These are phyloP conservation scores for Fraxinus angustifolia DNA, from an alignment of 305 asterid genomes.

Conservation along the genomic window DNA sequence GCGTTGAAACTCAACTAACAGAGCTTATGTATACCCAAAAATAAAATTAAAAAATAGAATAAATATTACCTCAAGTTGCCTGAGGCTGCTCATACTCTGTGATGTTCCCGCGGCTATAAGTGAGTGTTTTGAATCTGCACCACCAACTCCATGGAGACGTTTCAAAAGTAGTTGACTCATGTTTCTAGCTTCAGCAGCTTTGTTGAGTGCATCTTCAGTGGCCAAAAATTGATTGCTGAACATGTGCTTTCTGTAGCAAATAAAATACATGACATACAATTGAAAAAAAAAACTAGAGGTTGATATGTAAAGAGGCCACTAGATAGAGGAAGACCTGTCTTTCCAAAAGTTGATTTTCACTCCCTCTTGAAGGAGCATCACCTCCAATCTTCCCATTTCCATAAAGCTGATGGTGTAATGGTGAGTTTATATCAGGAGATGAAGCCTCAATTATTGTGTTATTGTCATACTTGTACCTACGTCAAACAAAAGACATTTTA, in stretches of 20 bases:
- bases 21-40: not conserved
- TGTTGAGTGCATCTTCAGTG: constrained; percentile 88
- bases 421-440: constrained; percentile 74
- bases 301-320: not conserved
- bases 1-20: not conserved
- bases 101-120: constrained; percentile 59
- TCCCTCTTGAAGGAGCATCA: constrained; percentile 69
- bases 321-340: constrained; percentile 60
- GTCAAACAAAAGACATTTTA: not conserved
- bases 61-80: constrained; percentile 86
- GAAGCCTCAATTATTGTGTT: constrained; percentile 74
- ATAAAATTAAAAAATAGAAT: not conserved
- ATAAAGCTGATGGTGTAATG: constrained; percentile 76
- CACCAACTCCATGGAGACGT: constrained; percentile 77
- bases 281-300: not conserved
- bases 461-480: constrained; percentile 90
- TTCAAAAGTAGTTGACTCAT: constrained; percentile 58
- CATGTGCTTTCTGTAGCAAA: constrained; percentile 54
- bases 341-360: constrained; percentile 84
- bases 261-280: not conserved
- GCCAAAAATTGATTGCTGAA: constrained; percentile 50
- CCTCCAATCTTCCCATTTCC: constrained; percentile 75
- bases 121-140: constrained; percentile 64
- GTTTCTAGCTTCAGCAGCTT: constrained; percentile 52
- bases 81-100: constrained; percentile 91